Evolutionary conservation across 1,139 yeast genomes (phyloP), one percentile per base, ranked within the genome.

Genomic region (Lodderomyces jiufengensis): DNA sequence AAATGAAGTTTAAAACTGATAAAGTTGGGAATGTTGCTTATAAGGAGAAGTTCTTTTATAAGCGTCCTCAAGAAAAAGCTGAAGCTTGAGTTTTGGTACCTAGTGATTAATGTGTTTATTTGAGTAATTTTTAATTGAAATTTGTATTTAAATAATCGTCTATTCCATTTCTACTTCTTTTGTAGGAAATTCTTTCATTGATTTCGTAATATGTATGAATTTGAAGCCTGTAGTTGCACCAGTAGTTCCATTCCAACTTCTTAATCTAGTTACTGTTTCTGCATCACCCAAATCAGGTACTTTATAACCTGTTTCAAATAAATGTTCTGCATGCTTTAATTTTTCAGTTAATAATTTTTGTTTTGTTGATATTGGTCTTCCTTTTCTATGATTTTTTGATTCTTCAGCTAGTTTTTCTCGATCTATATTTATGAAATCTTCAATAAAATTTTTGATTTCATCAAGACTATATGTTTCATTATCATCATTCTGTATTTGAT

Each of bases 281-380:
- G 59, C 63, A 47, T 81, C 81, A 3, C 78, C 65, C 41, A 90
- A 55, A 56, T 87, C 88, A 1, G 97, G 96, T 5, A 84, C 68
- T 37, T 66, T 58, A 61, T 80, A 80, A 0, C 97, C 97, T 1
- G 86, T 71, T 11, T 62, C 65, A 53, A 74, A 87, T 37, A 82
- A 76, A 26, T 74, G 74, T 33, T 53, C 39, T 44, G 88, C 96
- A 33, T 70, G 64, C 37, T 80, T 78, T 31, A 70, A 69, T 49
- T 76, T 76, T 45, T 74, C 76, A 49, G 84, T 84, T 41, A 88
- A 59, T 24, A 73, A 51, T 46, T 78, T 80, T 52, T 86, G 95
- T 53, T 80, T 77, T 42, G 72, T 73, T 8, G 84, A 62, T 14
- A 86, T 73, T 7, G 97, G 96, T 61, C 97, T 74, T n/a, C 95